Evolutionary conservation across 768 basidiomycete genomes (phyloP).

Genomic region (Lepiota brunneoincarnata): DNA sequence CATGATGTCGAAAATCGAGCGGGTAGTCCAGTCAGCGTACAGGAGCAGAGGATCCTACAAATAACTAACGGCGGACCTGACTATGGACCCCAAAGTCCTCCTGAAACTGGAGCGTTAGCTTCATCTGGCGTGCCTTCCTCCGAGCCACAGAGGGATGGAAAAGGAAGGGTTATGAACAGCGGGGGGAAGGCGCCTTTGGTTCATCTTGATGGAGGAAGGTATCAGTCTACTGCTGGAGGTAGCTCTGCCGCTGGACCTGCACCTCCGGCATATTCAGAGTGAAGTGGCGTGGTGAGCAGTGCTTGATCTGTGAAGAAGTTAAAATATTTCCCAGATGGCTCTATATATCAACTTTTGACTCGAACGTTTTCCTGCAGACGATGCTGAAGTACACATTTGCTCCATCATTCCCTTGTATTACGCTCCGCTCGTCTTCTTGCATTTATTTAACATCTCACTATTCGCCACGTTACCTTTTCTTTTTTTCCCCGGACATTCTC

Average conservation of each 20-base stretch:
- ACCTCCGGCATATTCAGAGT: conserved; percentile 24
- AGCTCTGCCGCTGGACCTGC: conserved; percentile 17
- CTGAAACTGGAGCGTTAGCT: conserved; percentile 19
- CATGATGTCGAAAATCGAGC: conserved; percentile 25
- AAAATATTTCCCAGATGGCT: too few species aligned
- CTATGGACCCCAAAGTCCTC: not conserved
- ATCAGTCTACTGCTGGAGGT: conserved; percentile 16
- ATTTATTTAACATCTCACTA: not conserved
- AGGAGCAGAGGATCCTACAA: conserved; percentile 37
- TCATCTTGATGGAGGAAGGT: conserved; percentile 37
- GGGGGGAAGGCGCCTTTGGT: conserved; percentile 33
- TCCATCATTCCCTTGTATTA: not conserved
- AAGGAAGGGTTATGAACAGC: conserved; percentile 24
- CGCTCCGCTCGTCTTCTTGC: not conserved
- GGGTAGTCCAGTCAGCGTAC: conserved; percentile 41
- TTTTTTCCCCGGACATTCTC: not conserved
- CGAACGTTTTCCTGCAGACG: not conserved
- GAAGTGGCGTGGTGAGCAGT: not conserved
- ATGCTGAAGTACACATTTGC: not conserved
- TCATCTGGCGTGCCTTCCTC: conserved; percentile 26
- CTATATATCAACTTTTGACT: not conserved
- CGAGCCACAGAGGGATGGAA: conserved; percentile 23
- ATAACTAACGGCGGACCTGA: conserved; percentile 34
- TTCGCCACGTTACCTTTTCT: not conserved
- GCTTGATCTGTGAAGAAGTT: too few species aligned